A percentile compares a stretch with the other conserved stretches of the same genome.
phyloP scores from a whole-genome alignment of 2,329 filamentous ascomycete species.

The Plenodomus tracheiphilus region DNA sequence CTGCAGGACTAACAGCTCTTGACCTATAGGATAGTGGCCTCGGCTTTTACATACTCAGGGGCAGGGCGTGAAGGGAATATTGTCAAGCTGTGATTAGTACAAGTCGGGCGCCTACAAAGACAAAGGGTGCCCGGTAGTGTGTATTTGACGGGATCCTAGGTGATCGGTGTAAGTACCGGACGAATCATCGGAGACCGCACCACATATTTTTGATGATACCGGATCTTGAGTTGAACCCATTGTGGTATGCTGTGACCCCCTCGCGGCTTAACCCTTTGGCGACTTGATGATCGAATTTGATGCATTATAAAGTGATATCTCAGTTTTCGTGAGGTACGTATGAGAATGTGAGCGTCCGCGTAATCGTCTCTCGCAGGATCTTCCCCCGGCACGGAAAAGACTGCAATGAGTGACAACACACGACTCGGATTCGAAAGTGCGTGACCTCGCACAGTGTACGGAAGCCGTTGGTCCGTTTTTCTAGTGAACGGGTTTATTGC shows the following conservation, averaged over 20 bases:
- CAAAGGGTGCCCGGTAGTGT: background rate
- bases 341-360: too few species aligned
- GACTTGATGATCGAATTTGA: too few species aligned
- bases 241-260: too few species aligned
- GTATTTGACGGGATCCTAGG: background rate
- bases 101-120: background rate
- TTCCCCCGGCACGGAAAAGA: too few species aligned
- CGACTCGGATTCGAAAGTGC: background rate
- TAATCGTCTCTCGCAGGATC: too few species aligned
- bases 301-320: too few species aligned
- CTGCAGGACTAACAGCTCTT: background rate
- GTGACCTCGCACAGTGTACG: background rate
- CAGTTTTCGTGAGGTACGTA: too few species aligned
- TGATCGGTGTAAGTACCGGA: background rate
- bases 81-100: background rate
- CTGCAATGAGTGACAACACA: background rate
- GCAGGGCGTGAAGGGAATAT: background rate
- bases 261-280: too few species aligned
- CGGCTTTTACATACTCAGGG: background rate
- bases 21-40: constrained; percentile 6
- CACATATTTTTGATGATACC: too few species aligned
- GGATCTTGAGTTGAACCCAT: too few species aligned
- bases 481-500: constrained; percentile 12
- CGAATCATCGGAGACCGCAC: background rate
- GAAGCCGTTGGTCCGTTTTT: constrained; percentile 8